Conservation (phyloP, 208 protist species). For the Trypanosoma lewisi region DNA sequence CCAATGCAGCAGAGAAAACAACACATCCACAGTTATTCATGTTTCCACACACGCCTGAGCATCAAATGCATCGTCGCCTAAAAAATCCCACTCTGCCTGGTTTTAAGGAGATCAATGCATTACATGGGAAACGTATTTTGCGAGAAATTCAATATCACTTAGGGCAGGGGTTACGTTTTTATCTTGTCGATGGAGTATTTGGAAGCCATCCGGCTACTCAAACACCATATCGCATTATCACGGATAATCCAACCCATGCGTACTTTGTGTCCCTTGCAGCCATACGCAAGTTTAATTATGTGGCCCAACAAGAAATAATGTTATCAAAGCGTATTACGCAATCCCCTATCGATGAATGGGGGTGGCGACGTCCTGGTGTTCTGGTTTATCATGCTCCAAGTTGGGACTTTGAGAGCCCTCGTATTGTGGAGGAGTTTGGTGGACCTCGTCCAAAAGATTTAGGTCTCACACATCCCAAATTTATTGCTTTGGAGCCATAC, state of each 20-base stretch:
- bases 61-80: conserved; percentile 77
- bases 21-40: conserved; percentile 43
- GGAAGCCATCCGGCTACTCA: conserved; percentile 65
- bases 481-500: conserved; percentile 86
- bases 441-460: conserved; percentile 85
- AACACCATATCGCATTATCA: conserved; percentile 89
- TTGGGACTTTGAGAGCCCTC: conserved; percentile 82
- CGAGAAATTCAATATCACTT: conserved; percentile 89
- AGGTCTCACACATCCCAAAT: conserved; percentile 58
- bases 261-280: conserved; percentile 82
- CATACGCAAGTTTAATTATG: conserved; percentile 83
- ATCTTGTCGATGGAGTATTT: conserved; percentile 85
- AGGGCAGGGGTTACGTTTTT: conserved; percentile 86
- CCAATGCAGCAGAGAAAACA: conserved; percentile 20
- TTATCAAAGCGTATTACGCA: conserved; percentile 83
- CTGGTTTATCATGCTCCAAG: conserved; percentile 82
- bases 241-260: conserved; percentile 86
- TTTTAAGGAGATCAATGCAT: conserved; percentile 50
- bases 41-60: conserved; percentile 85
- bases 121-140: conserved; percentile 86
- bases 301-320: conserved; percentile 79
- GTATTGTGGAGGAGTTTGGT: conserved; percentile 91
- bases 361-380: conserved; percentile 77
- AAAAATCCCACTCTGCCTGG: conserved; percentile 60
- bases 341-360: conserved; percentile 88